Base-by-base conservation (phyloP, 805 yeast genomes). In the Saturnispora sekii region DNA sequence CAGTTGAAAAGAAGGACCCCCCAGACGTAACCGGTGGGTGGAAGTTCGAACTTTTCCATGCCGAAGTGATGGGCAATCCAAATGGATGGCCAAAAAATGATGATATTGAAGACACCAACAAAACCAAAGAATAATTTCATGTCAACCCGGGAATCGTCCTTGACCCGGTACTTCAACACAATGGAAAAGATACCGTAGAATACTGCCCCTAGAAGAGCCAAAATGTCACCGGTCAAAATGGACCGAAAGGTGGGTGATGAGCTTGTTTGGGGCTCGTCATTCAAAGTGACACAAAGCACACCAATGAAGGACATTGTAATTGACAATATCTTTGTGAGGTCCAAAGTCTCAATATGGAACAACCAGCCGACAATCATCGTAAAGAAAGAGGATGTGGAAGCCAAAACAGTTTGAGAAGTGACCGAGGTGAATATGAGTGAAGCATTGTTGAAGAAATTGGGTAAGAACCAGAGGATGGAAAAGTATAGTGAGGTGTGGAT, bases 351-450 rank as follows among this genome's bases (percentile, higher is more conserved):
- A 1, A 88, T 76, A 29, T 79, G 68, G 47, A 79, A 79, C 21
- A 84, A 51, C 44, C 80, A 76, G 1, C 97, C 97, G 8, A 90
- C 73, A 1, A 89, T 53, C 34, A 93, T 70, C 0, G 98, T 93
- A 74, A 93, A 93, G 59, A 93, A 88, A 7, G 96, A 84, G 5
- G 95, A 82, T 0, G 97, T 89, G 32, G 96, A 84, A 14, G 96
- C 84, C 34, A 93, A 65, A 18, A 93, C 90, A 3, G 97, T 93
- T 56, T 94, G 97, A 11, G 93, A 82, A 2, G 95, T 94, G 16
- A 93, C 98, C 10, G 89, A 80, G 0, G 98, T 93, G 62, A 82
- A 93, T 18, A 83, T 74, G 43, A 93, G 68, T 16, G 95, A 80
- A 0, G 95, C 86, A 63, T 93, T 93, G 30, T 93, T 87, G 45